These are phyloP conservation scores for Tieghemostelium lacteum DNA, from an alignment of 78 protist genomes.

Conservation along the genomic window DNA sequence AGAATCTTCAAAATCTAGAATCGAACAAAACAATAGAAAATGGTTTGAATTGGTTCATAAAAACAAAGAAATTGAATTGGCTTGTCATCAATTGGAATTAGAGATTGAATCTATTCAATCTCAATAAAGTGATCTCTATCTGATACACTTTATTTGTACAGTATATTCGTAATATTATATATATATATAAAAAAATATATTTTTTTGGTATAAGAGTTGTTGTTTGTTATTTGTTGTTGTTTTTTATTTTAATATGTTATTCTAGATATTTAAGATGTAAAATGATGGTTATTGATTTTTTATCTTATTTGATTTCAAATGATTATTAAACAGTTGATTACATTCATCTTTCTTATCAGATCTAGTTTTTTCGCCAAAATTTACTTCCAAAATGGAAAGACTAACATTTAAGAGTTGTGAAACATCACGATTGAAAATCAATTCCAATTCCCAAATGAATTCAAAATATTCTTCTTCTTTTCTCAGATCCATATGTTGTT, in stretches of 20 bases:
- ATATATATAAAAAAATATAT: no score
- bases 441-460: slow-evolving; percentile 65
- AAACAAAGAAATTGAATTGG: slow-evolving; percentile 49
- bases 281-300: neutral
- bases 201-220: no score
- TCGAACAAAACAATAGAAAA: slow-evolving; percentile 26
- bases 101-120: slow-evolving; percentile 52
- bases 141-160: no score
- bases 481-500: slow-evolving; percentile 51
- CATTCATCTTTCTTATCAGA: slow-evolving; percentile 56
- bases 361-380: slow-evolving; percentile 62
- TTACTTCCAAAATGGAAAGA: slow-evolving; percentile 55
- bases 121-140: no score
- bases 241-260: no score
- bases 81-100: slow-evolving; percentile 20
- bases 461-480: slow-evolving; percentile 71
- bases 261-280: no score
- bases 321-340: slow-evolving; percentile 15
- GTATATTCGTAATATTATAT: no score
- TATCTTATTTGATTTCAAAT: slow-evolving; percentile 18
- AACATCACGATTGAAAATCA: slow-evolving; percentile 33
- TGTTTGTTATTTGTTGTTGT: no score
- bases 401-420: slow-evolving; percentile 31
- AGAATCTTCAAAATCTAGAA: slow-evolving; percentile 4
- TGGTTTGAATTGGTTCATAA: slow-evolving; percentile 56